Base-by-base conservation (phyloP, 2,329 filamentous ascomycete genomes). In the Sporothrix dimorphospora region DNA sequence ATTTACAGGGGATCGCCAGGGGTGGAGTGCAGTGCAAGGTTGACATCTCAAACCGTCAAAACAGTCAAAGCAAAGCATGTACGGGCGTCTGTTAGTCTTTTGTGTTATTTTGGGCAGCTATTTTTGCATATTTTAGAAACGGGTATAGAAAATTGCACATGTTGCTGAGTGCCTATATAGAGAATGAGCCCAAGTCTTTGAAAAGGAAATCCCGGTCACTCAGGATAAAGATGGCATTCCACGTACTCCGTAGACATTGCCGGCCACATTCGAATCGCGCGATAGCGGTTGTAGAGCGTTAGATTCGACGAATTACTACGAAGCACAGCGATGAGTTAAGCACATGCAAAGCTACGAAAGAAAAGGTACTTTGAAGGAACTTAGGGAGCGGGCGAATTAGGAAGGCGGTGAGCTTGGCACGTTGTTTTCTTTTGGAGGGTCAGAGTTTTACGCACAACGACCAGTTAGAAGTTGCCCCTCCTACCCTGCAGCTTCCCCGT, bases 381-480 rank as follows among this genome's bases (percentile, higher is more conserved):
- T 42, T 34, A 14, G 5, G 12, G 11, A 4, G n/a, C 16, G 12
- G 14, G 6, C 30, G 16, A 47, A 63, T 24, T 27, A 45, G 53
- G 53, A 49, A 68, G 72, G 72, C 72, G 71, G 70, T 73, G 71
- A 72, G 70, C 63, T 70, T 67, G 67, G 67, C 70, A 63, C 24
- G 24, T 9, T 68, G 34, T 21, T 40, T 21, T 34, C 3, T 24
- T 38, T 21, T 24, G 34, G 34, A 21, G 57, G n/a, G 34, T 24
- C 66, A 67, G 45, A 67, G 63, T 67, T 67, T 67, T 67, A 34
- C 42, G 21, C 21, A 14, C 27, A 27, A 19, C 12, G 14, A 6
- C 38, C 19, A 38, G 24, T 19, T 12, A n/a, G 57, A 71, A 42
- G 38, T 42, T 68, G 70, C 70, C 70, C 70, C 70, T 71, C 70